These are phyloP conservation scores for Tripterygium wilfordii DNA, from an alignment of 177 flowering plant genomes.

Conservation along the genomic window DNA sequence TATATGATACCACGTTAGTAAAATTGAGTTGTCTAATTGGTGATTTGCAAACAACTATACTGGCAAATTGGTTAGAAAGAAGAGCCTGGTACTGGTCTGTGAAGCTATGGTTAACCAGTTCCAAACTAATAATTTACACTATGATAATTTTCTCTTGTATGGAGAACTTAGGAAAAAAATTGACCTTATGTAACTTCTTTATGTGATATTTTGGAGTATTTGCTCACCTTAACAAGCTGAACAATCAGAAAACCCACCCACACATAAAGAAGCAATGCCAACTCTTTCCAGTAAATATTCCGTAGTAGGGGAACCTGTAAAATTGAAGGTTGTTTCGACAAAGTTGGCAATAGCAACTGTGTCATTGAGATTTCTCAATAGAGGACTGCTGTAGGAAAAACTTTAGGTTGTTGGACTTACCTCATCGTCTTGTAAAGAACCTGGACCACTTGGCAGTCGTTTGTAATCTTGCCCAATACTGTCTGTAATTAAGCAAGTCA, in stretches of 20 bases:
- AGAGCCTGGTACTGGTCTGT: too few relatives aligned
- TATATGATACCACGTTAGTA: not conserved
- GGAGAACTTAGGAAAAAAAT: too few relatives aligned
- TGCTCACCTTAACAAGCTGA: constrained; percentile 52
- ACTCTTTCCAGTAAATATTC: constrained; percentile 63
- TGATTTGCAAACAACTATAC: too few relatives aligned
- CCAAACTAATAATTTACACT: too few relatives aligned
- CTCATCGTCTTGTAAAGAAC: constrained; percentile 23
- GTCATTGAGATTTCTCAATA: not conserved
- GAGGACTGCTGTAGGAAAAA: not conserved
- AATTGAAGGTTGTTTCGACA: not conserved
- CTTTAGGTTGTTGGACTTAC: constrained; percentile 16
- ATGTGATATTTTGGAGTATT: not conserved
- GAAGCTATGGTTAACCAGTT: too few relatives aligned
- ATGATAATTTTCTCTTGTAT: too few relatives aligned
- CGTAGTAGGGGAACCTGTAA: constrained; percentile 40
- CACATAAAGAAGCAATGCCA: constrained; percentile 45
- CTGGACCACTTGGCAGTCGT: constrained; percentile 40
- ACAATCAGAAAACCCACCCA: constrained; percentile 65
- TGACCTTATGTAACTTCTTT: too few relatives aligned
- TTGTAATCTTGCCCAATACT: constrained; percentile 29
- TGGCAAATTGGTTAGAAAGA: too few relatives aligned
- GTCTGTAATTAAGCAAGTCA: constrained; percentile 24
- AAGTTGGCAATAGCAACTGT: not conserved
- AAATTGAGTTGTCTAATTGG: too few relatives aligned